Conservation (phyloP, 192 early-diverging fungal genomes). For the Diversispora epigaea region DNA sequence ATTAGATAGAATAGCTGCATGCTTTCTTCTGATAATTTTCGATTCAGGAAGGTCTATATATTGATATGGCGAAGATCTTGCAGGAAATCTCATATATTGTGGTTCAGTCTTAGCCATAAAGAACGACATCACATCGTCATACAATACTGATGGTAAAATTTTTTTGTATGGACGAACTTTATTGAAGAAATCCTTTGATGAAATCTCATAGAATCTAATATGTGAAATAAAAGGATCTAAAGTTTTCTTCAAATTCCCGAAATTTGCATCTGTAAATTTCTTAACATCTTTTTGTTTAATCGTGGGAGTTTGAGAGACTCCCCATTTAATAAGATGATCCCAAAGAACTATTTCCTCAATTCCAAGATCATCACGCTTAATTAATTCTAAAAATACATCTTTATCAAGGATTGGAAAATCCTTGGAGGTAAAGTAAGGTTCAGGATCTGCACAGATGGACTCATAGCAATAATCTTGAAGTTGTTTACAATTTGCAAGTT, state of each 20-base stretch:
- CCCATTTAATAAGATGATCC: constrained; percentile 21
- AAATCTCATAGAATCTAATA: constrained; percentile 16
- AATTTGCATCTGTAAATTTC: neutral
- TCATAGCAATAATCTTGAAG: constrained; percentile 7
- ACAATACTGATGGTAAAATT: constrained; percentile 2
- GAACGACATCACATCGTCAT: neutral
- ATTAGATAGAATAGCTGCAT: neutral
- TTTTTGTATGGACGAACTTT: constrained; percentile 9
- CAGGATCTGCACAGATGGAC: constrained; percentile 5
- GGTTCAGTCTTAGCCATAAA: neutral
- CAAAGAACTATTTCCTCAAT: constrained; percentile 23
- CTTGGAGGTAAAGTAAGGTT: constrained; percentile 4
- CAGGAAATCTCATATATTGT: neutral
- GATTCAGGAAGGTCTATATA: neutral
- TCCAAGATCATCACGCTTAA: constrained; percentile 2
- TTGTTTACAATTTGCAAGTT: neutral
- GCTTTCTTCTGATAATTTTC: neutral
- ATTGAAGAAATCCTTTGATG: constrained; percentile 1
- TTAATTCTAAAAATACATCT: neutral
- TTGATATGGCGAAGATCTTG: too few species aligned
- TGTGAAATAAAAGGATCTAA: neutral
- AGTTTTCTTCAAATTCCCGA: neutral
- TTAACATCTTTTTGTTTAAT: neutral
- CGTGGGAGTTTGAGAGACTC: neutral
- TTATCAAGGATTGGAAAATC: constrained; percentile 8